Conservation (phyloP, 2,329 filamentous ascomycete genomes). For the Curvularia eragrostidis region DNA sequence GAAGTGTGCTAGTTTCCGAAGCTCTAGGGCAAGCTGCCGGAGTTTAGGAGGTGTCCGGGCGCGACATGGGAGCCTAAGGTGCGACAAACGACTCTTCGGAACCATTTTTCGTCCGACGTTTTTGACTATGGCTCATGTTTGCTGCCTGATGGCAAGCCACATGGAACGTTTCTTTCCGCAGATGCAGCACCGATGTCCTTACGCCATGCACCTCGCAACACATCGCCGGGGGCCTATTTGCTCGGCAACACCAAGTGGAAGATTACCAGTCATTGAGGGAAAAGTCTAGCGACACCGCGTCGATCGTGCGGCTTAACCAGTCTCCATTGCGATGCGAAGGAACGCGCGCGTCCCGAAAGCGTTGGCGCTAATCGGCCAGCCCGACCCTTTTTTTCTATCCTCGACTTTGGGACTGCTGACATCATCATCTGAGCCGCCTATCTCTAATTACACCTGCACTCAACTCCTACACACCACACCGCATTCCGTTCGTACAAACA, state of each 20-base stretch:
- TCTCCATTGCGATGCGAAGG: constrained; percentile 1
- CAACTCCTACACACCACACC: too few species aligned
- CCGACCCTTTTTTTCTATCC: background rate
- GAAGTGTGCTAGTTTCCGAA: background rate
- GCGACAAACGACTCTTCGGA: background rate
- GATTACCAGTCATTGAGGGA: background rate
- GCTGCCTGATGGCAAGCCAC: constrained; percentile 17
- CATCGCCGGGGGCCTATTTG: constrained; percentile 11
- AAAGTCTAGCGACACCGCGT: constrained; percentile 3
- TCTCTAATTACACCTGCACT: too few species aligned
- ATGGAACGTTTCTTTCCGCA: background rate
- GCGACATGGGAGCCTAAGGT: background rate
- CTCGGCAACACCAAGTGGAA: background rate
- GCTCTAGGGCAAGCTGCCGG: background rate
- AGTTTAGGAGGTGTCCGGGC: background rate
- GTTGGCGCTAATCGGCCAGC: background rate
- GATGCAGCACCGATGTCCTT: constrained; percentile 9
- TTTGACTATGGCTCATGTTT: background rate
- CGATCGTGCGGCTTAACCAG: constrained; percentile 7
- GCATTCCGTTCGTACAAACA: too few species aligned
- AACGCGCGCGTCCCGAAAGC: constrained; percentile 1
- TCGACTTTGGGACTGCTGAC: background rate
- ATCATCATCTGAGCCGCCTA: background rate
- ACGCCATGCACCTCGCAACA: constrained; percentile 8
- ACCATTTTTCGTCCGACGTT: background rate